phyloP scores from a whole-genome alignment of 257 asterid species.

The Primulina eburnea region DNA sequence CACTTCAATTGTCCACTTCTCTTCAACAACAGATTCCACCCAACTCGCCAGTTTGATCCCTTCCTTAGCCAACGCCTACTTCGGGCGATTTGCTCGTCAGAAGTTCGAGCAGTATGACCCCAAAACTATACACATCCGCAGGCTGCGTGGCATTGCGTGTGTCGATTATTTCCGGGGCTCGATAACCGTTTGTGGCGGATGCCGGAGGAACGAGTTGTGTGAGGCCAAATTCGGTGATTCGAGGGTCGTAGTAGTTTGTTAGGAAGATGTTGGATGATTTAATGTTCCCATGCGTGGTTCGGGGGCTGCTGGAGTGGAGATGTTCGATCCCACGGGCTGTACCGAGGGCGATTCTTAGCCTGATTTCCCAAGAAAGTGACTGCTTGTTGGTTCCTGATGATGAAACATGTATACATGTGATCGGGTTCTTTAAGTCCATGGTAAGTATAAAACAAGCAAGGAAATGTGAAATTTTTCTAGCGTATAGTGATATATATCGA shows the following conservation, averaged over 20 bases:
- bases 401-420: neutral
- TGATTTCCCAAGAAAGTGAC: constrained; percentile 35
- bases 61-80: constrained; percentile 29
- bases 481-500: too few relatives aligned
- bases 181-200: constrained; percentile 33
- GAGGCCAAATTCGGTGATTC: constrained; percentile 44
- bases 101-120: constrained; percentile 47
- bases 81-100: constrained; percentile 41
- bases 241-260: constrained; percentile 32
- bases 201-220: constrained; percentile 38
- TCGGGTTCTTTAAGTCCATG: neutral
- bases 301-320: constrained; percentile 44
- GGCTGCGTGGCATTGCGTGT: constrained; percentile 36
- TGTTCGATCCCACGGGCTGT: constrained; percentile 43
- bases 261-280: constrained; percentile 59
- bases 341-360: constrained; percentile 42
- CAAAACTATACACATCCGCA: constrained; percentile 53
- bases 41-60: constrained; percentile 44
- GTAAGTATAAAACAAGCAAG: neutral
- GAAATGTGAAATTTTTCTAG: too few relatives aligned
- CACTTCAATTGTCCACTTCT: constrained; percentile 35
- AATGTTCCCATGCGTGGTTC: constrained; percentile 55
- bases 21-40: constrained; percentile 41
- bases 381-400: constrained; percentile 33
- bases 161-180: constrained; percentile 53